Percentiles rank a stretch among this genome's conserved stretches.
These are phyloP conservation scores for Colletotrichum camelliae DNA, from an alignment of 2,329 filamentous ascomycete genomes.

Conservation along the genomic window DNA sequence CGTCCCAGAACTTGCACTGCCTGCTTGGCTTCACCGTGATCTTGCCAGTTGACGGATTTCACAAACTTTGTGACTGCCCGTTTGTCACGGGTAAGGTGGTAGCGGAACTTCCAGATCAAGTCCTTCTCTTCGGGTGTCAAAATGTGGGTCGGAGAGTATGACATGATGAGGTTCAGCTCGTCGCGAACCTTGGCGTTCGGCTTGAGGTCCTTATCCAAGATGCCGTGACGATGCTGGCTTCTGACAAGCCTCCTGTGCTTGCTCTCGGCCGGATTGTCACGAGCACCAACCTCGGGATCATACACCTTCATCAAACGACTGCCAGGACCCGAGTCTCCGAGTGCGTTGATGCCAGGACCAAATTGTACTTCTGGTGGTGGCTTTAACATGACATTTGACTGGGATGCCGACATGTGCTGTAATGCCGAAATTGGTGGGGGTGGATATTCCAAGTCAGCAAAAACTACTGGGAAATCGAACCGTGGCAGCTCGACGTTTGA, in stretches of 20 bases:
- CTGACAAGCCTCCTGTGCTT: conserved; percentile 93
- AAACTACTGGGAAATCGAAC: conserved; percentile 95
- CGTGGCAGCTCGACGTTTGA: conserved; percentile 93
- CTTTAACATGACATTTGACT: conserved; percentile 74
- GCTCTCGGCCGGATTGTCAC: conserved; percentile 91
- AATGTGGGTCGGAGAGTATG: conserved; percentile 89
- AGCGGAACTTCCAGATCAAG: conserved; percentile 95
- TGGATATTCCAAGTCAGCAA: conserved; percentile 91
- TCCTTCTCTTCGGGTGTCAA: conserved; percentile 93
- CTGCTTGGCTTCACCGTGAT: conserved; percentile 83
- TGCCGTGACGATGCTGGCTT: conserved; percentile 88
- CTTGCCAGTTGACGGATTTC: conserved; percentile 95
- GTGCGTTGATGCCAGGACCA: conserved; percentile 84
- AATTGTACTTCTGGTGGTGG: conserved; percentile 88
- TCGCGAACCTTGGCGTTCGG: conserved; percentile 96
- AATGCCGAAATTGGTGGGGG: conserved; percentile 82
- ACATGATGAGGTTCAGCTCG: conserved; percentile 88
- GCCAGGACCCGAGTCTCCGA: conserved; percentile 56
- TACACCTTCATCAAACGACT: conserved; percentile 83
- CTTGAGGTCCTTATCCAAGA: conserved; percentile 92
- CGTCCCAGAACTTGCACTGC: conserved; percentile 88
- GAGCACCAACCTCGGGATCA: conserved; percentile 88
- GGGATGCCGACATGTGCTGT: conserved; percentile 65
- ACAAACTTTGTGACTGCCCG: conserved; percentile 94
- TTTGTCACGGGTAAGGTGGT: conserved; percentile 93